Conservation (phyloP, 2,329 filamentous ascomycete species). For the Teratosphaeria destructans region DNA sequence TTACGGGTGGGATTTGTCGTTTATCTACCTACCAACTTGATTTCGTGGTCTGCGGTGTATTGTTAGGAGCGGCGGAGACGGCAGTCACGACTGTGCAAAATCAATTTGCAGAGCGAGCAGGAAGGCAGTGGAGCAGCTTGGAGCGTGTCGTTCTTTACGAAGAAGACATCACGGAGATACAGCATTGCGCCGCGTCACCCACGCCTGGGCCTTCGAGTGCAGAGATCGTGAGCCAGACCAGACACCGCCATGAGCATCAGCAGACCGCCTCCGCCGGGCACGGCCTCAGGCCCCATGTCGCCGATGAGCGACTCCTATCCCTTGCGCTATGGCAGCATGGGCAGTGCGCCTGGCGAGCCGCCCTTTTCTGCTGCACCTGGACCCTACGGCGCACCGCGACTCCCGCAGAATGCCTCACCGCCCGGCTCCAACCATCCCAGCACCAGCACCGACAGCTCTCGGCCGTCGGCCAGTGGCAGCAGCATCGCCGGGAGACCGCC, state of each 20-base stretch:
- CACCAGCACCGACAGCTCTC: conserved; percentile 27
- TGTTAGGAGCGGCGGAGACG: neutral
- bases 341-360: conserved; percentile 13
- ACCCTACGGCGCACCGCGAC: conserved; percentile 22
- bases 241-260: neutral
- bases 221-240: neutral
- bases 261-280: conserved; percentile 6
- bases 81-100: neutral
- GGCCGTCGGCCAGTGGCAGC: conserved; percentile 45
- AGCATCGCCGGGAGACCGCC: conserved; percentile 40
- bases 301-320: conserved; percentile 57
- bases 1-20: neutral
- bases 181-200: neutral
- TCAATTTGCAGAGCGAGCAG: neutral
- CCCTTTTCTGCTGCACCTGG: conserved; percentile 20
- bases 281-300: conserved; percentile 61
- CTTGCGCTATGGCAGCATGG: conserved; percentile 16
- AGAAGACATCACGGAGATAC: neutral
- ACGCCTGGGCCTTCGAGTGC: no score
- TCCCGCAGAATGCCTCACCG: conserved; percentile 16
- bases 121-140: neutral
- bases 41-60: neutral
- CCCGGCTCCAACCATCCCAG: conserved; percentile 31
- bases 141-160: neutral
- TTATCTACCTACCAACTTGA: neutral